phyloP scores from a whole-genome alignment of 192 early-diverging fungal genomes.

The Backusella tuberculispora region DNA sequence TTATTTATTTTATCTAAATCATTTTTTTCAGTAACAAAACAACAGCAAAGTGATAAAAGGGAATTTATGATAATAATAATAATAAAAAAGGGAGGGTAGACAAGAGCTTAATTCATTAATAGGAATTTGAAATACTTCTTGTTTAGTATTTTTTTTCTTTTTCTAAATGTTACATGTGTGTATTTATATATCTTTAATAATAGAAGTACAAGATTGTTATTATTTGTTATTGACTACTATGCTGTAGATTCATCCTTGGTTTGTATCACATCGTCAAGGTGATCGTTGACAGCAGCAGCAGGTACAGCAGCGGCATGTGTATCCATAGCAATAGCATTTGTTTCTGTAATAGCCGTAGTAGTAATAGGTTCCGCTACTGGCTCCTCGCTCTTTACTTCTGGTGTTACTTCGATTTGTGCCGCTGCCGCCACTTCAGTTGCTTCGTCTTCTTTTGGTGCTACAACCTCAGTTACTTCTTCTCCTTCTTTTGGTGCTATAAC shows the following conservation, averaged over 20 bases:
- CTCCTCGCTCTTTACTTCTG: too few relatives aligned
- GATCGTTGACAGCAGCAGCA: background rate
- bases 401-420: too few relatives aligned
- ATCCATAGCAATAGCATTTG: too few relatives aligned
- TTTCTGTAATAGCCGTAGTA: too few relatives aligned
- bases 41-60: too few relatives aligned
- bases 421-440: too few relatives aligned
- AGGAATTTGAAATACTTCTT: background rate
- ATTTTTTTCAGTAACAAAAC: background rate
- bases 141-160: background rate
- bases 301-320: background rate
- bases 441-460: background rate
- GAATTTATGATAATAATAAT: slow-evolving; percentile 1
- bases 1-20: background rate
- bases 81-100: background rate
- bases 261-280: background rate
- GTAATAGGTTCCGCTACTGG: too few relatives aligned
- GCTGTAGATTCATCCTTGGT: background rate
- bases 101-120: background rate
- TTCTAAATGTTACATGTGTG: too few relatives aligned
- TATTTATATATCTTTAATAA: too few relatives aligned
- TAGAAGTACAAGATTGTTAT: too few relatives aligned
- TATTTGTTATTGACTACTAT: background rate
- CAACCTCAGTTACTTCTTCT: background rate
- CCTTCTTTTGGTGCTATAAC: background rate